A percentile compares a stretch with the other conserved stretches of the same genome.
Evolutionary conservation across 2,329 filamentous ascomycete species (phyloP).

Genomic region (Onygenales sp.): DNA sequence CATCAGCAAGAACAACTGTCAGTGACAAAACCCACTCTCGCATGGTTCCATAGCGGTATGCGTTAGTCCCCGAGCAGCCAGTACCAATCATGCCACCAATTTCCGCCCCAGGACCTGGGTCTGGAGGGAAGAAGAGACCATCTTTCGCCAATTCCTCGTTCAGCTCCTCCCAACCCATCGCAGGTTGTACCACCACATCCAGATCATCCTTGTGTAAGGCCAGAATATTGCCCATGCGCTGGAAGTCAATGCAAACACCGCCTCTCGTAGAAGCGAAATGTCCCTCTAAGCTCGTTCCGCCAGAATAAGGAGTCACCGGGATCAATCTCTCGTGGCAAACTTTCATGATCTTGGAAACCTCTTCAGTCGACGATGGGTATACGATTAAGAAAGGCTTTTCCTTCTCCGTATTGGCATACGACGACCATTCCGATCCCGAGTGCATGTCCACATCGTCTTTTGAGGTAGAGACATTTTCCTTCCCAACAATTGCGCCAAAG

Average conservation of each 20-base stretch:
- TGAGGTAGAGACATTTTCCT: constrained; percentile 53
- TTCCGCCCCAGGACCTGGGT: constrained; percentile 83
- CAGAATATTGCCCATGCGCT: constrained; percentile 73
- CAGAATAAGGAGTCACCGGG: constrained; percentile 78
- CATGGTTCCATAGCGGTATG: constrained; percentile 91
- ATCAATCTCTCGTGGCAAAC: constrained; percentile 72
- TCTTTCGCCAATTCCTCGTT: constrained; percentile 67
- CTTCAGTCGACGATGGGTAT: constrained; percentile 66
- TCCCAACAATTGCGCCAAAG: constrained; percentile 51
- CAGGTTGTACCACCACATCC: constrained; percentile 68
- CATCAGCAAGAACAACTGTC: constrained; percentile 83
- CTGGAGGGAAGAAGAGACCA: constrained; percentile 83
- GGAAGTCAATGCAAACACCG: constrained; percentile 79
- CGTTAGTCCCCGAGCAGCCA: constrained; percentile 63
- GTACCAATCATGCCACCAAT: constrained; percentile 63
- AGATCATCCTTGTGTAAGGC: constrained; percentile 67
- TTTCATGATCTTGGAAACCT: constrained; percentile 82
- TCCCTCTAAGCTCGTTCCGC: constrained; percentile 81
- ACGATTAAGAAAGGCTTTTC: constrained; percentile 53
- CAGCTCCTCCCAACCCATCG: constrained; percentile 75
- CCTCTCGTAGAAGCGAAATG: constrained; percentile 76
- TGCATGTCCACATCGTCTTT: constrained; percentile 46
- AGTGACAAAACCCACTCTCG: constrained; percentile 82
- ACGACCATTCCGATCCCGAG: constrained; percentile 55
- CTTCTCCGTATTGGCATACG: constrained; percentile 34